Evolutionary conservation across 2,329 filamentous ascomycete species (phyloP).

Genomic region (Didymella arachidicola): DNA sequence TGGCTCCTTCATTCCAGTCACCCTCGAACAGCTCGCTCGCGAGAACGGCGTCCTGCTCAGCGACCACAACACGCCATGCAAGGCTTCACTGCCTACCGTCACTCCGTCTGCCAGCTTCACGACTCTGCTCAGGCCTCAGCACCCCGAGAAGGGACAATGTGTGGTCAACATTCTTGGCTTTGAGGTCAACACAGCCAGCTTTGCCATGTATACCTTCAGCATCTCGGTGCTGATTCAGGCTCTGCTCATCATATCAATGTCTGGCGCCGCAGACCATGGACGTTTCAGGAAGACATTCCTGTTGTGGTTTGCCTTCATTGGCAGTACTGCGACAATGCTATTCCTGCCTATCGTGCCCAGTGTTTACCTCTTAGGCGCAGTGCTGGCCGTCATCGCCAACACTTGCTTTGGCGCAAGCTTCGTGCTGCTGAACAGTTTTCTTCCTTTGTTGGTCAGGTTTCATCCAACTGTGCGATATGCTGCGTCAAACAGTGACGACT

Average conservation of each 20-base stretch:
- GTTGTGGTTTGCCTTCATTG: conserved; percentile 82
- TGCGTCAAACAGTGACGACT: conserved; percentile 31
- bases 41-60: conserved; percentile 88
- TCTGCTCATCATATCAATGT: conserved; percentile 92
- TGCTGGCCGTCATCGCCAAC: conserved; percentile 89
- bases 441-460: conserved; percentile 88
- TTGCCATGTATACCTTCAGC: conserved; percentile 98
- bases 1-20: conserved; percentile 89
- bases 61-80: conserved; percentile 79
- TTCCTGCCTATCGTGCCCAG: conserved; percentile 80
- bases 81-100: conserved; percentile 64
- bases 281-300: conserved; percentile 85
- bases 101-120: conserved; percentile 33
- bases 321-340: conserved; percentile 83
- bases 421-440: conserved; percentile 92
- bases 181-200: conserved; percentile 93
- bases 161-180: conserved; percentile 81
- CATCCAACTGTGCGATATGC: conserved; percentile 67
- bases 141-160: conserved; percentile 66
- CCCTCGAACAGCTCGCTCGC: conserved; percentile 89
- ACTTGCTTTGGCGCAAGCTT: conserved; percentile 95
- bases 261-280: conserved; percentile 93
- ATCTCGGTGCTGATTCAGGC: conserved; percentile 89
- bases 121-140: conserved; percentile 32
- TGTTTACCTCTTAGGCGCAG: conserved; percentile 79